Base-by-base conservation (phyloP, 2,329 filamentous ascomycete species). In the Aspergillus sp. region DNA sequence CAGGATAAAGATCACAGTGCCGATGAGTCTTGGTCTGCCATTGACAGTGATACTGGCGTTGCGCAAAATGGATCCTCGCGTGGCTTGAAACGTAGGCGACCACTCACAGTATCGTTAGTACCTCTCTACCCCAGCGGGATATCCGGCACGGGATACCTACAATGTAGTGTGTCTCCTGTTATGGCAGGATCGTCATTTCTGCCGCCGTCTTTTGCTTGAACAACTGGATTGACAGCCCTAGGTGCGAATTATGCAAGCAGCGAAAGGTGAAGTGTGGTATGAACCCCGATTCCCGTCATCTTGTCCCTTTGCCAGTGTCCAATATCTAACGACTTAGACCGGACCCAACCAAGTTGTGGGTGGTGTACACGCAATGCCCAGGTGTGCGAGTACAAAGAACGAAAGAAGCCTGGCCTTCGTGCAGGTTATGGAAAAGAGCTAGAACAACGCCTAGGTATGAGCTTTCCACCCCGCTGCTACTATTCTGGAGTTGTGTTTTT, bases 361-460 rank as follows among this genome's bases (percentile, higher is more conserved):
- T 90, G 87, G 87, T 90, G 87, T 70, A 75, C 84, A 50, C 84
- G 87, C 51, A 89, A 90, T 71, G 82, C 82, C 57, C 84, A 88
- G 62, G 65, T 80, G 43, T 90, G 87, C 69, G 84, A 88, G 69
- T 90, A 90, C 69, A 85, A 84, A 60, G 87, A 89, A 66, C 80
- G 87, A 43, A 89, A 89, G 75, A 90, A 89, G 70, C 86, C 87
- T 7, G 87, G 88, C 2, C 78, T 84, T 39, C 77, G 84, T 31
- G 82, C 86, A 64, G 86, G 85, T 2, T 91, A 91, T 70, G 88
- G 88, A 15, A 84, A 88, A 55, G 88, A 91, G 72, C 76, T 91
- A 27, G 88, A 91, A 71, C 86, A 90, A 66, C 83, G 89, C 39
- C 81, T 91, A 41, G 75, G 75, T 77, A 68, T 46, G 69, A 49